Percentiles rank a stretch among this genome's conserved stretches.
phyloP scores from a whole-genome alignment of 1,284 basidiomycete genomes.

The Boletellus sp. region DNA sequence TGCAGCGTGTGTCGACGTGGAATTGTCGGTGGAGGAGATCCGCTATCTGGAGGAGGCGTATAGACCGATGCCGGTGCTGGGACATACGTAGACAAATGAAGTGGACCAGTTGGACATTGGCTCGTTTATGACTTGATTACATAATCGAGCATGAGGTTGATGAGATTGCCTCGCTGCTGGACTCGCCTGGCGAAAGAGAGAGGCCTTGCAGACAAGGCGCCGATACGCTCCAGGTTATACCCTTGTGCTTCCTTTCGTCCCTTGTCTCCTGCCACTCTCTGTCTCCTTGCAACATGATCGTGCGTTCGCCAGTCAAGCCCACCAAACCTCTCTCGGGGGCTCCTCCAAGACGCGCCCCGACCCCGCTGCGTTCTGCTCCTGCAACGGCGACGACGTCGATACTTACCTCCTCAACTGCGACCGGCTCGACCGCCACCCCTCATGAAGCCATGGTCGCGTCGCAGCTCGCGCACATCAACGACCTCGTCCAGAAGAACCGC shows the following conservation, averaged over 20 bases:
- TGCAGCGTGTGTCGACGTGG: slow-evolving; percentile 34
- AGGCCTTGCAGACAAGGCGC: neutral
- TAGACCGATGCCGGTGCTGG: slow-evolving; percentile 35
- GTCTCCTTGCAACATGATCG: slow-evolving; percentile 21
- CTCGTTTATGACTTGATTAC: slow-evolving; percentile 14
- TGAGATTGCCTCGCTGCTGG: slow-evolving; percentile 6
- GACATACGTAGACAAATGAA: slow-evolving; percentile 22
- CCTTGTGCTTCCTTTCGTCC: neutral
- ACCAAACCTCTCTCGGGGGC: slow-evolving; percentile 9
- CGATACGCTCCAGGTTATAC: slow-evolving; percentile 2
- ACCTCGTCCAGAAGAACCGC: slow-evolving; percentile 61
- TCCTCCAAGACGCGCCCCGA: slow-evolving; percentile 19
- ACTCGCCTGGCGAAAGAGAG: too few relatives aligned
- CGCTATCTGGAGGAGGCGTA: slow-evolving; percentile 45
- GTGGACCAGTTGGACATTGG: too few relatives aligned
- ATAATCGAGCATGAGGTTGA: slow-evolving; percentile 11
- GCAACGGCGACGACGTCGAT: slow-evolving; percentile 26
- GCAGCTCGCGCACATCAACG: slow-evolving; percentile 62
- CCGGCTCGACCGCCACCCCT: slow-evolving; percentile 34
- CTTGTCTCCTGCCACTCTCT: neutral
- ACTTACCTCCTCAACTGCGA: slow-evolving; percentile 29
- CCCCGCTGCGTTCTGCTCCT: slow-evolving; percentile 20
- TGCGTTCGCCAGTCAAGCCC: slow-evolving; percentile 28
- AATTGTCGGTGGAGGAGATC: slow-evolving; percentile 47
- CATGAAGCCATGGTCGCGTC: slow-evolving; percentile 51